Base-by-base conservation (phyloP, 2,329 filamentous ascomycete genomes). In the Hortaea werneckii region DNA sequence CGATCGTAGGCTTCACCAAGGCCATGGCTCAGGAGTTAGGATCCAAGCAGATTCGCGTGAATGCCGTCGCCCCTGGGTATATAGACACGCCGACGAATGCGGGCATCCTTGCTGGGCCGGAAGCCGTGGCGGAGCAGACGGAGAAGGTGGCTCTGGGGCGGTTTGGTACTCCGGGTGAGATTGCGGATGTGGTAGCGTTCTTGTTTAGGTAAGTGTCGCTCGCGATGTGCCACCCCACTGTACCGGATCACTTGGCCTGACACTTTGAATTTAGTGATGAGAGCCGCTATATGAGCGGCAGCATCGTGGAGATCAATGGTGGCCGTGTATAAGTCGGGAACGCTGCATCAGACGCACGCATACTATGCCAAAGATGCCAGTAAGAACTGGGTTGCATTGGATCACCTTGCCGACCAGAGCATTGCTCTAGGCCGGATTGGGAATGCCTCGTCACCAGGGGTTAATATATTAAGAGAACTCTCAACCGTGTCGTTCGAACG, bases 161-260 rank as follows among this genome's bases (percentile, higher is more conserved):
- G 42, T 51, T 73, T 54, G 72, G 70, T 0, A 66, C 61, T 34
- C 60, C 69, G 1, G 69, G 68, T 43, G 73, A 76, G 56, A 65
- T 75, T 27, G 71, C 71, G 32, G 70, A 73, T 60, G 69, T 73
- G 7, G 71, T 73, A 20, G 65, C 67, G 6, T 75, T 74, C 56
- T 56, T 75, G 55, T 68, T 73, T 47, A 65, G 69, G 37, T 64
- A 66, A 20, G 67, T 64, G 4, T 34, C 12, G 27, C 37, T 20
- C 34, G 42, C 32, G 13, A 12, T 13, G n/a, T 3, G 37, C 20
- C 9, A 40, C 8, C 10, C 37, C 9, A 2, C 41, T 34, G 32
- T 4, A n/a, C 4, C 27, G 13, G 29, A 8, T 26, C 10, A 10
- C 5, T 11, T 5, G 20, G 11, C 8, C 32, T 29, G n/a, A n/a